Evolutionary conservation across 306 rosid species (phyloP).

Genomic region (Rosa lucieae): DNA sequence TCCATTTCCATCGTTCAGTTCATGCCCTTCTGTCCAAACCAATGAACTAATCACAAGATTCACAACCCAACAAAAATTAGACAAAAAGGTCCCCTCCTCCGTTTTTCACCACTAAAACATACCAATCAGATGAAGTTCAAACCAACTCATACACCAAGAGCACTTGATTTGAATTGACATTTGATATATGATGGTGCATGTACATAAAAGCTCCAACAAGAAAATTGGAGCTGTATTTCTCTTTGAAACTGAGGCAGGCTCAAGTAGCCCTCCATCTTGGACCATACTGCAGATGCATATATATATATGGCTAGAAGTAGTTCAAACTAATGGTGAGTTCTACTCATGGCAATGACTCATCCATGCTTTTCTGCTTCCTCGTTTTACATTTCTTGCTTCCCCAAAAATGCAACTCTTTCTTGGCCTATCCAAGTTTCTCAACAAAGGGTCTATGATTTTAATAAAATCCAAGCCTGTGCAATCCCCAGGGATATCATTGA

Average conservation of each 20-base stretch:
- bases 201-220: not conserved
- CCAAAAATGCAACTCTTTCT: constrained; percentile 12
- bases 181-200: constrained; percentile 8
- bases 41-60: constrained; percentile 13
- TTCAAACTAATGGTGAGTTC: constrained; percentile 9
- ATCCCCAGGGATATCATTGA: constrained; percentile 12
- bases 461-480: constrained; percentile 38
- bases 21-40: constrained; percentile 2
- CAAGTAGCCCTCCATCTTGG: not conserved
- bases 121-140: not conserved
- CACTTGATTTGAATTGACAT: constrained; percentile 12
- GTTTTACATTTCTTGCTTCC: constrained; percentile 6
- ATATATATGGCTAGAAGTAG: not conserved
- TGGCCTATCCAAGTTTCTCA: not conserved
- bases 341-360: constrained; percentile 3
- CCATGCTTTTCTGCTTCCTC: not conserved
- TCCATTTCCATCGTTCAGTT: constrained; percentile 10
- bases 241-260: constrained; percentile 9
- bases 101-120: constrained; percentile 22
- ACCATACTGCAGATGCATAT: not conserved
- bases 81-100: constrained; percentile 14
- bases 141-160: not conserved
- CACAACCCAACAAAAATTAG: constrained; percentile 21
- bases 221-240: not conserved
- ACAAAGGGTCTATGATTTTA: not conserved